Evolutionary conservation across 2,329 filamentous ascomycete genomes (phyloP), one percentile per base, ranked within the genome.

Genomic region (Trichoderma koningii): DNA sequence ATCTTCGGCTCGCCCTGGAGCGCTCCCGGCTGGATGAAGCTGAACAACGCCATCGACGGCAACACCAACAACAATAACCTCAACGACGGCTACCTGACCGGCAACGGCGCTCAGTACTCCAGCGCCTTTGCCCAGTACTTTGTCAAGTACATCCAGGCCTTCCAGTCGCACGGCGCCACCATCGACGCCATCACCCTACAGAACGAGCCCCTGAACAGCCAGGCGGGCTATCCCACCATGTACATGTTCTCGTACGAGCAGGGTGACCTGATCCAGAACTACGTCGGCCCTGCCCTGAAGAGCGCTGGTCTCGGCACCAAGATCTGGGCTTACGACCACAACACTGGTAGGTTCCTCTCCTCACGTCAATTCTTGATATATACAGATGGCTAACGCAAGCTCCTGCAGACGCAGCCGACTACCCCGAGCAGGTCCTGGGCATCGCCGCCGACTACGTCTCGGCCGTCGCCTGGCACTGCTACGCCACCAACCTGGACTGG

Each of bases 21-120:
- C 41, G 72, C 77, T 0, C 77, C 77, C 3, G 77, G 72, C 0
- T 79, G 77, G 77, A 79, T 79, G 77, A 77, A 79, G 69, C 68
- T 75, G 41, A 76, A 79, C 64, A 67, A 72, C 15, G 73, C 70
- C 50, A 67, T 77, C 19, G 72, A 70, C 12, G 75, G 75, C 48
- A 74, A 72, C 60, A 74, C 75, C n/a, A 70, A 74, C 69, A 76
- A 78, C 68, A 66, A 66, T 47, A 66, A 63, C 47, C 47, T 66
- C 5, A 63, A 66, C 41, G 64, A 66, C 15, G 64, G 64, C 7
- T 66, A 63, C 53, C 12, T 59, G 44, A 78, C 77, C 69, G 71
- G 77, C 34, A 70, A 78, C 68, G 69, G 73, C 28, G 68, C 71
- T 55, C 57, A 62, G 41, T 78, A 78, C 69, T 75, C 72, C 47